Base-by-base conservation (phyloP, 163 green algal species). In the Trebouxia gelatinosa region DNA sequence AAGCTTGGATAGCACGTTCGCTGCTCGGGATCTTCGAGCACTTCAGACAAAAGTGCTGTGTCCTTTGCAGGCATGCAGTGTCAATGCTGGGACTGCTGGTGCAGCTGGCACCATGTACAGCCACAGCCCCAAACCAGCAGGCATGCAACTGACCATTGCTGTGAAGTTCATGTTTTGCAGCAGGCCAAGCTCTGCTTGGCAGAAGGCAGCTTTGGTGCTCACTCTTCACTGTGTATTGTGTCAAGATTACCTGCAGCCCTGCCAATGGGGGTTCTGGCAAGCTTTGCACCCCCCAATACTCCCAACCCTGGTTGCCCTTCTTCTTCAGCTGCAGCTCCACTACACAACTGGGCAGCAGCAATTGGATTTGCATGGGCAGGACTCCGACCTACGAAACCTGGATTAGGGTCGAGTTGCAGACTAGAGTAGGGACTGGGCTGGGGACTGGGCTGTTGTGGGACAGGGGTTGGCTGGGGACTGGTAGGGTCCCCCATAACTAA, bases 401-500 rank as follows among this genome's bases (percentile, higher is more conserved):
- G n/a, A n/a, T n/a, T n/a, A n/a, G n/a, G n/a, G n/a, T n/a, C n/a
- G n/a, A n/a, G n/a, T n/a, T n/a, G n/a, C n/a, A n/a, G n/a, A n/a
- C n/a, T n/a, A n/a, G n/a, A n/a, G n/a, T n/a, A n/a, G n/a, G n/a
- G n/a, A n/a, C n/a, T n/a, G n/a, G 19, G 17, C 37, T 17, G 64
- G 64, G 5, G 35, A 72, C n/a, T n/a, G 21, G 64, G 35, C 17
- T 34, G 11, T 31, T 5, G 2, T 29, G 21, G 21, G 35, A 43
- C 26, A 37, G 62, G 62, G 32, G 28, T 48, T 4, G 64, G 64
- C 35, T 51, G 64, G 64, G 64, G 64, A n/a, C 71, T 78, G 50
- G 32, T 6, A 50, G 71, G 71, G 71, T 57, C 35, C 6, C 31
- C 50, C 57, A 68, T 62, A 19, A 70, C 46, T 32, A 54, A 50